Base-by-base conservation (phyloP, 352 stramenopile genomes). In the Phytopythium delawarense region DNA sequence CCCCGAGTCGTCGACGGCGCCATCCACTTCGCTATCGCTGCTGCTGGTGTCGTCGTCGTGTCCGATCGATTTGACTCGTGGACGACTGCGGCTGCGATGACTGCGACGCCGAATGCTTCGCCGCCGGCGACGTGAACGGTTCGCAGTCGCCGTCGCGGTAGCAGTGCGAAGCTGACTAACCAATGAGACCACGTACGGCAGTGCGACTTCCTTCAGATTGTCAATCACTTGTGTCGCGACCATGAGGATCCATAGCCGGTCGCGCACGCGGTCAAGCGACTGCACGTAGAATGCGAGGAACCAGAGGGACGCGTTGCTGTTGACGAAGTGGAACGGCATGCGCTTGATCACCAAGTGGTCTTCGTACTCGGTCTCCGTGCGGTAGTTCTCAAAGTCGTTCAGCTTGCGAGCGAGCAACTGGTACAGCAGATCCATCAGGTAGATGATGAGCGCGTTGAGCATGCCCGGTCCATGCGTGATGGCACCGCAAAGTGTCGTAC, bases 271-370 rank as follows among this genome's bases (percentile, higher is more conserved):
- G 37, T 81, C 76, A 34, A 90, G 58, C 8, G 76, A 66, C 39
- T 70, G 76, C 16, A 84, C 75, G 62, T 88, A 82, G 53, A 90
- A 88, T 18, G 80, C 80, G 3, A 90, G 69, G 63, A 86, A 88
- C 74, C 76, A 83, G 1, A 90, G 65, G 61, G 80, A 87, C 34
- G 80, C 80, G 56, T 90, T 90, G 76, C 75, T 85, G 66, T 90
- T 90, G 40, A 90, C 76, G 37, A 90, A 82, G 64, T 90, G 78
- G 64, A 90, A 90, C 35, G 80, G 80, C 78, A 90, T 90, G 20
- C 80, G 70, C 61, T 90, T 90, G 23, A 81, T 70, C 44, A 90
- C 78, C n/a, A 90, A 65, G 35, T 90, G 79, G 21, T 85, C 79
- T 37, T 90, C 80, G 55, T 85, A 81, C 64, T 88, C 80, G 52